Evolutionary conservation across 2,329 filamentous ascomycete species (phyloP).

Genomic region (Scedosporium apiospermum): DNA sequence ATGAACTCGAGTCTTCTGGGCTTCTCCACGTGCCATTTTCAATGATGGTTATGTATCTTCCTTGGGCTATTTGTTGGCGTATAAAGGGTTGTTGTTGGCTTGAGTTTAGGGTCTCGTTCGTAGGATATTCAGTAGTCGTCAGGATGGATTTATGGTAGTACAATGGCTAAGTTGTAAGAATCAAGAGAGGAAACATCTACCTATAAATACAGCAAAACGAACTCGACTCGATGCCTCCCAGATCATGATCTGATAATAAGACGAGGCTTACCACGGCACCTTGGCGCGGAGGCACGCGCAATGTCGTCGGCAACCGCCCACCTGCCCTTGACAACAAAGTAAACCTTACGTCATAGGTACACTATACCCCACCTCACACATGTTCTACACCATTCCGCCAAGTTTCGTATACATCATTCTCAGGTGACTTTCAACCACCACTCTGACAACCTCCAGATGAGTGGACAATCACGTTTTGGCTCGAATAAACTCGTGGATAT

Average conservation of each 20-base stretch:
- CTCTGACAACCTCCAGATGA: background rate
- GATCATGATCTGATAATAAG: background rate
- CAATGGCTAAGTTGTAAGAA: background rate
- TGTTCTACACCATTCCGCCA: background rate
- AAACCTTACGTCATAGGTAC: background rate
- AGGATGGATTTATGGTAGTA: background rate
- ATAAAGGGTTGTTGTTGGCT: background rate
- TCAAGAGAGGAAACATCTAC: background rate
- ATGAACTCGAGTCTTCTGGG: conserved; percentile 66
- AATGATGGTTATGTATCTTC: conserved; percentile 16
- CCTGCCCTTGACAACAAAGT: background rate
- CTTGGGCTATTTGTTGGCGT: background rate
- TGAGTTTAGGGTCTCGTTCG: background rate
- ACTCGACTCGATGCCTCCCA: background rate
- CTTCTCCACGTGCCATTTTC: conserved; percentile 62
- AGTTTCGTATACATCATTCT: background rate
- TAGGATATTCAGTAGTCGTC: background rate
- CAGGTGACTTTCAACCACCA: background rate
- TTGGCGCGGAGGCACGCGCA: background rate
- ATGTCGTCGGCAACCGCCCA: background rate
- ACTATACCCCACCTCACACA: background rate
- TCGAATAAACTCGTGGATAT: background rate
- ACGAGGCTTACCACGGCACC: background rate
- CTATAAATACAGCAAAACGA: background rate
- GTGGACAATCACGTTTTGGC: background rate